Conservation (phyloP, 2,329 filamentous ascomycete genomes). For the Dactylella cylindrospora region DNA sequence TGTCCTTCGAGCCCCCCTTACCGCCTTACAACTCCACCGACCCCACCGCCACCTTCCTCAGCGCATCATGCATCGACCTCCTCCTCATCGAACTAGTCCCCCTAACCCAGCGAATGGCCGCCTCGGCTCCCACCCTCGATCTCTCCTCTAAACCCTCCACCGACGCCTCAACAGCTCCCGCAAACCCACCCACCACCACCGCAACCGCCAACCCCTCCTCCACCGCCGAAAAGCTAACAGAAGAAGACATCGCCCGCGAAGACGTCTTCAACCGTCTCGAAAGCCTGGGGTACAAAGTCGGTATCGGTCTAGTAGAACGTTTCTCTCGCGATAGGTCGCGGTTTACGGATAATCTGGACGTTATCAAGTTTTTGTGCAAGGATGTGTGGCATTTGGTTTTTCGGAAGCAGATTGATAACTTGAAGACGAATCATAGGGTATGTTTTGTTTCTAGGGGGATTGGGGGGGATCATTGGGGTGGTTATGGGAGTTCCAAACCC, state of each 20-base stretch:
- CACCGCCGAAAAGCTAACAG: constrained; percentile 42
- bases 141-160: constrained; percentile 56
- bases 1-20: constrained; percentile 73
- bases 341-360: constrained; percentile 87
- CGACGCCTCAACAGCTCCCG: constrained; percentile 11
- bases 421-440: constrained; percentile 95
- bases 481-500: no score
- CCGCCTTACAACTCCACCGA: constrained; percentile 72
- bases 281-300: constrained; percentile 82
- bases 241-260: constrained; percentile 59
- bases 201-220: constrained; percentile 19
- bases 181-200: not conserved
- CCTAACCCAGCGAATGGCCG: constrained; percentile 81
- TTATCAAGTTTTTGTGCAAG: constrained; percentile 98
- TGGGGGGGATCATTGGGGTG: not conserved
- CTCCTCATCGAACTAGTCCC: constrained; percentile 96
- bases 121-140: constrained; percentile 57
- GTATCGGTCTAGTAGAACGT: constrained; percentile 84
- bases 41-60: constrained; percentile 73
- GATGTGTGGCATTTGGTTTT: constrained; percentile 95
- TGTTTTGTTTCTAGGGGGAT: constrained; percentile 49
- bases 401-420: constrained; percentile 94
- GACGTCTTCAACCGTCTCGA: constrained; percentile 84
- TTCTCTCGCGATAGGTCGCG: constrained; percentile 82
- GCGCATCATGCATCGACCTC: constrained; percentile 85